Evolutionary conservation across 805 yeast species (phyloP).

Genomic region (Candida boleticola): DNA sequence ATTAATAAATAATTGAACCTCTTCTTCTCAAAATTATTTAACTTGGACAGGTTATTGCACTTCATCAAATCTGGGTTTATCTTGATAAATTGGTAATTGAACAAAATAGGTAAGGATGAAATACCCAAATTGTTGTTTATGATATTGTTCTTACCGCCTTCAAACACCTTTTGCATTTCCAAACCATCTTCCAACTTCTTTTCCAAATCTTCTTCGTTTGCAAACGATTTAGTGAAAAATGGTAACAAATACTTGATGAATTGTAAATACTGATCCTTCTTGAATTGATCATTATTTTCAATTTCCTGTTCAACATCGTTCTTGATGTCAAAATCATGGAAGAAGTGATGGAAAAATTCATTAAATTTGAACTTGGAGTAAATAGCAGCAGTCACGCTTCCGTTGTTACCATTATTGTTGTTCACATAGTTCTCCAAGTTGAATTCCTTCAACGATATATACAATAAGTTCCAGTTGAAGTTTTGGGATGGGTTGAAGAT

Average conservation of each 20-base stretch:
- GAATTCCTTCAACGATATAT: constrained; percentile 48
- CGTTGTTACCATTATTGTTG: neutral
- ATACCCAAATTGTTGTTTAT: constrained; percentile 54
- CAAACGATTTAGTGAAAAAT: constrained; percentile 11
- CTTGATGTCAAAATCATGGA: constrained; percentile 12
- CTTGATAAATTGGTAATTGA: constrained; percentile 32
- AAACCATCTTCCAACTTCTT: constrained; percentile 1
- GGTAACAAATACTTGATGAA: constrained; percentile 16
- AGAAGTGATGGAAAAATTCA: constrained; percentile 14
- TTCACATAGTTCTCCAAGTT: constrained; percentile 15
- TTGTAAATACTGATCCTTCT: constrained; percentile 3
- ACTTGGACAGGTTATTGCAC: constrained; percentile 23
- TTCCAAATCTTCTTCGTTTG: neutral
- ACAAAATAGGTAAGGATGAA: constrained; percentile 47
- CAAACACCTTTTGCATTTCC: neutral
- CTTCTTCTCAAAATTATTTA: constrained; percentile 22
- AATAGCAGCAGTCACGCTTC: neutral
- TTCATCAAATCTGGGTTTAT: constrained; percentile 15
- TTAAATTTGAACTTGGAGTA: constrained; percentile 13
- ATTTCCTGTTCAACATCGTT: constrained; percentile 10
- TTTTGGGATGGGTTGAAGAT: constrained; percentile 38
- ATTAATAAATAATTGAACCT: constrained; percentile 36
- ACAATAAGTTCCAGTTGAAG: constrained; percentile 45
- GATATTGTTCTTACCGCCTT: constrained; percentile 4
- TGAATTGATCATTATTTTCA: neutral